Conservation (phyloP, 192 early-diverging fungal species). For the Thoreauomyces humboldtii region DNA sequence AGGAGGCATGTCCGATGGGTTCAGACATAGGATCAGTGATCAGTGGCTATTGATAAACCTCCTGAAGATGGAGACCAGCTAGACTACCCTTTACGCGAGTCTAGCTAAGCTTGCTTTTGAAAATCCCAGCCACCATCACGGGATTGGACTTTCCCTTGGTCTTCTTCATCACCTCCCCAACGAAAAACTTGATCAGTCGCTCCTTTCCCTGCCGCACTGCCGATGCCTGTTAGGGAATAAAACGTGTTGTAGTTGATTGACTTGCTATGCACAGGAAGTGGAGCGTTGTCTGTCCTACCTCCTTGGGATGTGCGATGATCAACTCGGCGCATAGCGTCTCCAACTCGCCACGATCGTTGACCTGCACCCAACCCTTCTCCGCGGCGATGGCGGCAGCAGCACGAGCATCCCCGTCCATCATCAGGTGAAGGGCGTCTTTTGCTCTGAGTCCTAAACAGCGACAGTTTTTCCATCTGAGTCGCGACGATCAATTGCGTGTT, state of each 20-base stretch:
- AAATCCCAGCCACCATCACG: slow-evolving; percentile 56
- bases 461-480: too few species aligned
- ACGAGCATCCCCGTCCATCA: slow-evolving; percentile 63
- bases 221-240: slow-evolving; percentile 46
- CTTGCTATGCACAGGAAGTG: too few species aligned
- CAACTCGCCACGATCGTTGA: slow-evolving; percentile 57
- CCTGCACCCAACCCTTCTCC: slow-evolving; percentile 36
- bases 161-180: slow-evolving; percentile 77
- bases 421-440: slow-evolving; percentile 66
- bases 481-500: too few species aligned
- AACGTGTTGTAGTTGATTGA: too few species aligned
- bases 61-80: too few species aligned
- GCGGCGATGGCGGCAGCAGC: slow-evolving; percentile 55
- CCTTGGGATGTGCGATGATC: not conserved
- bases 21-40: too few species aligned
- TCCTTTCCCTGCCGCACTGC: slow-evolving; percentile 63
- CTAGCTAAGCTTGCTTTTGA: slow-evolving; percentile 44
- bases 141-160: slow-evolving; percentile 82
- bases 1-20: too few species aligned
- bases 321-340: slow-evolving; percentile 28
- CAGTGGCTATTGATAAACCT: too few species aligned
- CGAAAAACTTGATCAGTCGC: slow-evolving; percentile 73
- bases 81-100: too few species aligned
- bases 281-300: too few species aligned
- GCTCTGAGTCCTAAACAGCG: slow-evolving; percentile 42